These are phyloP conservation scores for Hevea brasiliensis DNA, from an alignment of 345 rosid genomes.

Conservation along the genomic window DNA sequence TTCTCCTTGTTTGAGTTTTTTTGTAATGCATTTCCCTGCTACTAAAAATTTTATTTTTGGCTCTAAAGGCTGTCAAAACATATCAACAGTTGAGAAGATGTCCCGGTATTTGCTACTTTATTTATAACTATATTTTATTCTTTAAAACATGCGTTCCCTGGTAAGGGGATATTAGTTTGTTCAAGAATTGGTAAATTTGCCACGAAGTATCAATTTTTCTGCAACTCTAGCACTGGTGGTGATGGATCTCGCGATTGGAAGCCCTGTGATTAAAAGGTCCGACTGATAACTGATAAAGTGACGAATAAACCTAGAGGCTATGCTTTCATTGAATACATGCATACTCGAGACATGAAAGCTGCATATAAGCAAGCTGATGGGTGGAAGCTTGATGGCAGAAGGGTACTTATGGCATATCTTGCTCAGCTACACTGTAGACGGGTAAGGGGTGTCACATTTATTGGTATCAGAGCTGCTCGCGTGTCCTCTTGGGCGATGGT, in stretches of 20 bases:
- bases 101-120: constrained; percentile 62
- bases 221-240: constrained; percentile 93
- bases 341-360: constrained; percentile 98
- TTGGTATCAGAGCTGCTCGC: too few species aligned
- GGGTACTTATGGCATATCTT: constrained; percentile 98
- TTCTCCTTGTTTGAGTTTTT: constrained; percentile 49
- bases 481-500: too few species aligned
- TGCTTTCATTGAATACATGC: constrained; percentile 91
- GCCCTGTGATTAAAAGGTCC: constrained; percentile 85
- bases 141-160: constrained; percentile 68
- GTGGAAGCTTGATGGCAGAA: constrained; percentile 93
- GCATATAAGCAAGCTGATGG: constrained; percentile 99
- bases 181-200: constrained; percentile 68
- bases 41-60: constrained; percentile 60
- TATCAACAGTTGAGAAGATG: constrained; percentile 45
- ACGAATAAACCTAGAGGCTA: constrained; percentile 92
- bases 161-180: constrained; percentile 91
- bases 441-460: too few species aligned
- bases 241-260: constrained; percentile 79
- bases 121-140: constrained; percentile 34
- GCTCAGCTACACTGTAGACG: too few species aligned
- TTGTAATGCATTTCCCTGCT: constrained; percentile 48
- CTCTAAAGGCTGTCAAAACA: constrained; percentile 63
- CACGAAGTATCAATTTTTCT: constrained; percentile 72
- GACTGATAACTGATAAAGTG: constrained; percentile 65